Evolutionary conservation across 2,329 filamentous ascomycete species (phyloP), one percentile per base, ranked within the genome.

Genomic region (Alternaria novae-zelandiae): DNA sequence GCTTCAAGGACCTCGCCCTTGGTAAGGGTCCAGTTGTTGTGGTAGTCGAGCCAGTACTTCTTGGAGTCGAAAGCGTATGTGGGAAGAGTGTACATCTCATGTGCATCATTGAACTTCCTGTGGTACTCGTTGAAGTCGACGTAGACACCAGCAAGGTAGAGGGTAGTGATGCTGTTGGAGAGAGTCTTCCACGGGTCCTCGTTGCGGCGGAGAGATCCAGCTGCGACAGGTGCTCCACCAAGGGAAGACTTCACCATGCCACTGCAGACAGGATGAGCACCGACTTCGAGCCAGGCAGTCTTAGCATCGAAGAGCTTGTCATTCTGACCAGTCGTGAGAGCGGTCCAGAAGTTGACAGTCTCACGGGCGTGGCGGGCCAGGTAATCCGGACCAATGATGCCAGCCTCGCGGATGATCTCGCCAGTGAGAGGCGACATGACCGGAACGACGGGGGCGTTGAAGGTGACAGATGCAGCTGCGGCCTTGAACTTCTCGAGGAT

Each of bases 61-160:
- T 92, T 92, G 66, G 87, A 82, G 75, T 93, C 89, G 75, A 89
- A 93, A 0, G 84, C 84, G 74, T 93, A 93, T 0, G 86, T 84
- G 2, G 90, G 90, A 5, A 93, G 81, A n/a, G 86, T 82, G n/a
- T 91, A 80, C 15, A 92, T 81, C 45, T 86, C 82, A 45, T 89
- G 85, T 1, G 84, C 83, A 41, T 81, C 75, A 68, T 87, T 86
- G 75, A 89, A 91, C 57, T 88, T 84, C 46, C 84, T 82, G 78
- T 91, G 88, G 73, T 87, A 91, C 78, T 93, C 91, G 63, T 89
- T 86, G 86, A 91, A 94, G 74, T 90, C 84, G 61, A 94, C 82
- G 45, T 85, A 82, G 8, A 91, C 80, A 43, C 90, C 91, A 10
- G 84, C 85, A 5, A 81, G 81, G 79, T 91, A 88, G 0, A 94